phyloP scores from a whole-genome alignment of 2,329 filamentous ascomycete genomes.

The Diaporthe aspalathi region DNA sequence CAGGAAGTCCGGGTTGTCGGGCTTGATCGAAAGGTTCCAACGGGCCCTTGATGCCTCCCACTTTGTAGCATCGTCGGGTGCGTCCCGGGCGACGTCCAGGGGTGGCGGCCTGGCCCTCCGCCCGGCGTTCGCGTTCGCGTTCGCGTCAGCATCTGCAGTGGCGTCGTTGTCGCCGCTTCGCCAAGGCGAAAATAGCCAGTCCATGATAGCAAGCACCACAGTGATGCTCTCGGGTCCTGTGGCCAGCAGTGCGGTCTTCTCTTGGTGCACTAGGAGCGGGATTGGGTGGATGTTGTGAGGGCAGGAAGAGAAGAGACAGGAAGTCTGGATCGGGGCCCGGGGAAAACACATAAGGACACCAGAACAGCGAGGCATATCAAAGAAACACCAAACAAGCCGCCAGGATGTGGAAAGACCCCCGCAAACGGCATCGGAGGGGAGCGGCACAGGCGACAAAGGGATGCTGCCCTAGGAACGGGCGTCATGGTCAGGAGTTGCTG shows the following conservation, averaged over 20 bases:
- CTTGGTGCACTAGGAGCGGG: background rate
- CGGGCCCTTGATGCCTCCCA: slow-evolving; percentile 30
- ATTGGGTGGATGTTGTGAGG: slow-evolving; percentile 2
- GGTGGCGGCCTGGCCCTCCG: background rate
- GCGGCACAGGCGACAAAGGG: slow-evolving; percentile 1
- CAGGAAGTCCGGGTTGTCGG: background rate
- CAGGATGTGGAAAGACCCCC: background rate
- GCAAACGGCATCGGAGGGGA: slow-evolving; percentile 8
- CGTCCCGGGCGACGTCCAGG: background rate
- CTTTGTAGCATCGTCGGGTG: slow-evolving; percentile 4
- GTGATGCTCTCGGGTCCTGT: background rate
- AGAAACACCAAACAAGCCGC: slow-evolving; percentile 11
- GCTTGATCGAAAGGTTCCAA: slow-evolving; percentile 22
- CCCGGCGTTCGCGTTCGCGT: background rate
- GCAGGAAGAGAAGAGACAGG: slow-evolving; percentile 4
- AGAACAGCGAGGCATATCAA: background rate
- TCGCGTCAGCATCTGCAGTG: background rate
- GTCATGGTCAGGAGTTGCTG: background rate
- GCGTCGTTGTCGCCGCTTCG: background rate
- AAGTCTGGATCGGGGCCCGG: background rate
- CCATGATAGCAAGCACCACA: slow-evolving; percentile 18
- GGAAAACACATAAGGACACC: slow-evolving; percentile 11
- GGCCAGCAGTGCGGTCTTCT: background rate
- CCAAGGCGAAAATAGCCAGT: background rate
- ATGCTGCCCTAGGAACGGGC: background rate